Percentiles rank a stretch among this genome's conserved stretches.
phyloP scores from a whole-genome alignment of 2,329 filamentous ascomycete species.

The Orbilia javanica region DNA sequence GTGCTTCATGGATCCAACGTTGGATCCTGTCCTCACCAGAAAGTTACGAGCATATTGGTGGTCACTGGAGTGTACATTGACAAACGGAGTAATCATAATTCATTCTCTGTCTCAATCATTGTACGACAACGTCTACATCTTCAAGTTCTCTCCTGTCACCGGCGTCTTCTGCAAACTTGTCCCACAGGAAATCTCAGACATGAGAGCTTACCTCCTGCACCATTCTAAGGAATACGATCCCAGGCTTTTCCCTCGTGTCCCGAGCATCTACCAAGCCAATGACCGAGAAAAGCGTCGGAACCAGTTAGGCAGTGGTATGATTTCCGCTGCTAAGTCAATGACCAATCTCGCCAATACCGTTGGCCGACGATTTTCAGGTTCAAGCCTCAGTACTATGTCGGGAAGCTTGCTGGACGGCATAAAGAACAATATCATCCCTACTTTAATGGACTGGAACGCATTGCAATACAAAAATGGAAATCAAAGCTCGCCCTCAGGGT shows the following conservation, averaged over 20 bases:
- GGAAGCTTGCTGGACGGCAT: conserved; percentile 12
- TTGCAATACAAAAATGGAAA: background rate
- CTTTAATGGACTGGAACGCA: conserved; percentile 34
- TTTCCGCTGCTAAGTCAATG: conserved; percentile 40
- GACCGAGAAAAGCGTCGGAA: conserved; percentile 16
- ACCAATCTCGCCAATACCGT: conserved; percentile 41
- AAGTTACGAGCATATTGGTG: conserved; percentile 38
- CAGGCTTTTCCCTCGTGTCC: conserved; percentile 14
- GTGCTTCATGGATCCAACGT: conserved; percentile 32
- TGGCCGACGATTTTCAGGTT: conserved; percentile 21
- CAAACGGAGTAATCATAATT: conserved; percentile 51
- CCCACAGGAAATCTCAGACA: conserved; percentile 39
- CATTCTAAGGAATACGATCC: conserved; percentile 20
- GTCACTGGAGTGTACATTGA: conserved; percentile 49
- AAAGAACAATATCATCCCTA: conserved; percentile 31
- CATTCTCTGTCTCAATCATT: conserved; percentile 49
- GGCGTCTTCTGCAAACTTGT: conserved; percentile 50
- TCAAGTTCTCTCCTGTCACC: conserved; percentile 52
- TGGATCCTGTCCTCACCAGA: conserved; percentile 30
- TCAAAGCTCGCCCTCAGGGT: background rate
- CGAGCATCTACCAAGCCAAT: background rate
- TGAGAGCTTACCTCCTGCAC: conserved; percentile 25
- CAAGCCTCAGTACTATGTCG: background rate
- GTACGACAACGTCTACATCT: conserved; percentile 44
- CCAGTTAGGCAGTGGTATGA: conserved; percentile 8